Evolutionary conservation across 345 rosid species (phyloP).

Genomic region (Populus tremula): DNA sequence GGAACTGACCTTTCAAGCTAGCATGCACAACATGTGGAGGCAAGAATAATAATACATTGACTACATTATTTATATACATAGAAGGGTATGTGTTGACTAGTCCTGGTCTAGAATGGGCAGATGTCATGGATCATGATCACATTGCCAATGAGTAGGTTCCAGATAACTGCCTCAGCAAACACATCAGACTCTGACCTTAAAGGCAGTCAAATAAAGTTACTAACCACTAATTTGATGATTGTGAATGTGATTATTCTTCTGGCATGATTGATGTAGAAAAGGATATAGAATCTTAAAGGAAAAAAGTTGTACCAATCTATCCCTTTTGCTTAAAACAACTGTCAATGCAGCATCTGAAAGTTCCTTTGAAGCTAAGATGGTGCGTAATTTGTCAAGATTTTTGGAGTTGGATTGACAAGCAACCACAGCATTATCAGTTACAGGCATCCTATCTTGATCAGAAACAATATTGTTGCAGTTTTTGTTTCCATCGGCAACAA

Average conservation of each 20-base stretch:
- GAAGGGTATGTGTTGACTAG: background rate
- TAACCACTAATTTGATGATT: background rate
- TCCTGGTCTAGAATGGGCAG: background rate
- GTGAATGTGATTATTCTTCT: background rate
- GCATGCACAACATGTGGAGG: background rate
- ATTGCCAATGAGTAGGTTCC: background rate
- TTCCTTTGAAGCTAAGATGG: constrained; percentile 41
- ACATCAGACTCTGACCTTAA: too few species aligned
- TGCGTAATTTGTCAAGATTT: constrained; percentile 37
- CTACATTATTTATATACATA: background rate
- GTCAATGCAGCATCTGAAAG: constrained; percentile 50
- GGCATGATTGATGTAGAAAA: background rate
- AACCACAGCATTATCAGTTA: constrained; percentile 16
- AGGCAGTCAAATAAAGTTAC: background rate
- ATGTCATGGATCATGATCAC: background rate
- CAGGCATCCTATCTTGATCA: constrained; percentile 15
- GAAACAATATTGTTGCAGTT: constrained; percentile 1
- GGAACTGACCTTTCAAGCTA: background rate
- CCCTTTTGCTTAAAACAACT: constrained; percentile 52
- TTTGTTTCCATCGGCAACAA: constrained; percentile 24
- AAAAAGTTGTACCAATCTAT: constrained; percentile 50
- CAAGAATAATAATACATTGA: background rate
- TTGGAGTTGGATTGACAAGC: constrained; percentile 26
- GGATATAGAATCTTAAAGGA: background rate
- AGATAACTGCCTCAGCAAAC: background rate